A percentile compares a stretch with the other conserved stretches of the same genome.
phyloP scores from a whole-genome alignment of 352 stramenopile genomes.

The Sclerospora graminicola region DNA sequence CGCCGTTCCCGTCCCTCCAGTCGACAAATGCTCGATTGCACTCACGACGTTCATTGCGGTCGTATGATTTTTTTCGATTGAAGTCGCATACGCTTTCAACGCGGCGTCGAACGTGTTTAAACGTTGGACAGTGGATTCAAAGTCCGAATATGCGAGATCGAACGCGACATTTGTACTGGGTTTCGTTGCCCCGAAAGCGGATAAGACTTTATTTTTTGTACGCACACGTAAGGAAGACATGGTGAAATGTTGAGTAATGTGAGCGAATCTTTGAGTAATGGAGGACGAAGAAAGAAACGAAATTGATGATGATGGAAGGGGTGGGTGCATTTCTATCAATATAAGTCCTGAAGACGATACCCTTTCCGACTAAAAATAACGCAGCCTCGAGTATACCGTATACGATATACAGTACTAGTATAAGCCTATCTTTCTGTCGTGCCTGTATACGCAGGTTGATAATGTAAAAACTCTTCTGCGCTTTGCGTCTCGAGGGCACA shows the following conservation, averaged over 20 bases:
- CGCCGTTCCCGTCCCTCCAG: constrained; percentile 14
- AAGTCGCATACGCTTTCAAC: constrained; percentile 43
- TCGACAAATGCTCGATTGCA: constrained; percentile 37
- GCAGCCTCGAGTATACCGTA: too few species aligned
- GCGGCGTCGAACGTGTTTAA: constrained; percentile 38
- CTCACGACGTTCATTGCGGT: constrained; percentile 42
- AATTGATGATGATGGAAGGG: too few species aligned
- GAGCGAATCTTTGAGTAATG: too few species aligned
- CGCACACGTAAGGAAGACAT: constrained; percentile 75
- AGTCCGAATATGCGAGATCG: constrained; percentile 45
- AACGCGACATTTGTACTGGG: constrained; percentile 75
- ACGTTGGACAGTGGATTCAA: constrained; percentile 43
- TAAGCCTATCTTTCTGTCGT: constrained; percentile 5
- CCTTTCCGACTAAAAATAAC: too few species aligned
- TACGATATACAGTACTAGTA: too few species aligned
- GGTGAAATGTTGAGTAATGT: too few species aligned
- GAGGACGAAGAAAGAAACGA: too few species aligned
- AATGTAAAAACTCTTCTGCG: constrained; percentile 66
- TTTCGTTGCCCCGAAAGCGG: constrained; percentile 51
- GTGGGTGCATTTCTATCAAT: too few species aligned
- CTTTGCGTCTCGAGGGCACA: constrained; percentile 54
- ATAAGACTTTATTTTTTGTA: constrained; percentile 73
- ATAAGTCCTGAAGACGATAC: too few species aligned
- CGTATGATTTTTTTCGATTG: constrained; percentile 48
- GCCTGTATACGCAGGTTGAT: constrained; percentile 58